Evolutionary conservation across 2,329 filamentous ascomycete genomes (phyloP), one percentile per base, ranked within the genome.

Genomic region (Ceratocystis colombiana): DNA sequence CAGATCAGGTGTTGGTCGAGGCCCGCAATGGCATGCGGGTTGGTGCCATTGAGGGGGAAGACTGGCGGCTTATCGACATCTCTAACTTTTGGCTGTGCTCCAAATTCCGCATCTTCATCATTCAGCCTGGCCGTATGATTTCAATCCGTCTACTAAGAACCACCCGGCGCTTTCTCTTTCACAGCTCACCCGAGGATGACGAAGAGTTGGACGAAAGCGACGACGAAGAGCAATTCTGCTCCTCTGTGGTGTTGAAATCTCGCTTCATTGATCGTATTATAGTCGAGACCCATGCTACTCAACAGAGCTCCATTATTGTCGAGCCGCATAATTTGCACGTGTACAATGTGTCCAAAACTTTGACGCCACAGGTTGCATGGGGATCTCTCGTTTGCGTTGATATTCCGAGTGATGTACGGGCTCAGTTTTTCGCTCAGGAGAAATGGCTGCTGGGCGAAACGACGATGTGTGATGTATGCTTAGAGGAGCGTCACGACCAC

Each of bases 11-110:
- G 20, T 30, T 65, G 22, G 48, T 68, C 10, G 67, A 68, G 33
- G 67, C 67, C 5, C 17, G 37, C n/a, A 68, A 68, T 44, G 67
- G 67, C 17, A 64, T 68, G 30, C 64, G 63, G 3, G 45, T 62
- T 22, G 67, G 67, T 6, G 48, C 67, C 1, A 63, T 68, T 61
- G 67, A 66, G 20, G 67, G 67, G 3, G 53, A 66, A 10, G 67
- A 68, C 22, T 68, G 67, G 67, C 45, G 61, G 20, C 33, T 68
- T 28, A 44, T 33, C 20, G 67, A 66, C 15, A 62, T 68, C 17
- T 61, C 67, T 2, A 30, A 46, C n/a, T 46, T 48, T 50, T 68
- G 67, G 67, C 20, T 64, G 30, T 68, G 67, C 53, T 64, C 64
- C 8, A 66, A 64, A 41, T 68, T 68, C 22, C 61, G 61, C 28